Percentiles rank a stretch among this genome's conserved stretches.
Evolutionary conservation across 179 eudicot species (phyloP).

Genomic region (Spinacia oleracea): DNA sequence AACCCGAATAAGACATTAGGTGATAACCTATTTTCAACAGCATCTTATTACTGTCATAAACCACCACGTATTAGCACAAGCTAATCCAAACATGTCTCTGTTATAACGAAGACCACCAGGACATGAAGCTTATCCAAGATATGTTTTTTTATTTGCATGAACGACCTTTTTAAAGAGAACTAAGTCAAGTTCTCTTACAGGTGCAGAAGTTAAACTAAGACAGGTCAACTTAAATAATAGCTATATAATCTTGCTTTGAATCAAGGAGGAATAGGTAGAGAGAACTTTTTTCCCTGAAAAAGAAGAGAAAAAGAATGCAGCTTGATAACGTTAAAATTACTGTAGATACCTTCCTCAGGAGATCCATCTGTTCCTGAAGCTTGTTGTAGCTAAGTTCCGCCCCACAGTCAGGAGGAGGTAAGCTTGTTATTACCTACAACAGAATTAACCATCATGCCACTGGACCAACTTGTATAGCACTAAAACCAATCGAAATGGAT

Average conservation of each 20-base stretch:
- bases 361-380: slow-evolving; percentile 69
- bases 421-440: slow-evolving; percentile 77
- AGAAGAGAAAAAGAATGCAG: background rate
- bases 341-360: slow-evolving; percentile 66
- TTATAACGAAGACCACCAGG: background rate
- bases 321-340: background rate
- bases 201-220: background rate
- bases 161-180: background rate
- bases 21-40: background rate
- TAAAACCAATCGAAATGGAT: background rate
- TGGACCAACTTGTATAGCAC: background rate
- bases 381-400: slow-evolving; percentile 59
- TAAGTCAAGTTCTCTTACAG: background rate
- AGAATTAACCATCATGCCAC: background rate
- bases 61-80: background rate
- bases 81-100: too few species aligned
- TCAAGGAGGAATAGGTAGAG: background rate
- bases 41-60: background rate
- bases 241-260: background rate
- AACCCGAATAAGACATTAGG: background rate
- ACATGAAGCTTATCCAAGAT: background rate
- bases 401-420: slow-evolving; percentile 87
- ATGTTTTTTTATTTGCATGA: background rate
- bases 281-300: background rate
- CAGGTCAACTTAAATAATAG: background rate